These are phyloP conservation scores for Fragaria iinumae DNA, from an alignment of 306 rosid species.

Conservation along the genomic window DNA sequence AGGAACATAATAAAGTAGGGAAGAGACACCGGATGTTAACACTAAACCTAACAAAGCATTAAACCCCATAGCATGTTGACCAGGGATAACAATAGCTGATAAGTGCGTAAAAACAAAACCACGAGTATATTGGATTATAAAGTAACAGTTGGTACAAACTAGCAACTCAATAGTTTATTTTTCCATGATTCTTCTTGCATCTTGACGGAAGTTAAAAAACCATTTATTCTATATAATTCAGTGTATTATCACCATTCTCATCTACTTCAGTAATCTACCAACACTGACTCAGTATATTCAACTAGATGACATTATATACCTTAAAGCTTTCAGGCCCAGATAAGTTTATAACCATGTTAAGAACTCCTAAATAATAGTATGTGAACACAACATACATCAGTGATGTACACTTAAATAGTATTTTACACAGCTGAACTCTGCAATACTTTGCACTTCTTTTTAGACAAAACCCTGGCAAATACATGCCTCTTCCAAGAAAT, in stretches of 20 bases:
- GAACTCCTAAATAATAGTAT: neutral
- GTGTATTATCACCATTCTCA: neutral
- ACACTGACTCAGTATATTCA: neutral
- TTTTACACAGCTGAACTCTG: neutral
- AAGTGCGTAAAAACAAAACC: neutral
- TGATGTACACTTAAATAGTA: neutral
- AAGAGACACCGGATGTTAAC: neutral
- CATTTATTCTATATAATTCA: neutral
- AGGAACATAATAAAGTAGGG: neutral
- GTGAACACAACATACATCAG: neutral
- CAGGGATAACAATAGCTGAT: neutral
- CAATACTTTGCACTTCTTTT: neutral
- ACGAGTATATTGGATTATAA: neutral
- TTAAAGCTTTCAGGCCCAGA: neutral
- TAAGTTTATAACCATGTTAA: neutral
- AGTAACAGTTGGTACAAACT: neutral
- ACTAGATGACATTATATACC: neutral
- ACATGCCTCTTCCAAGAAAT: neutral
- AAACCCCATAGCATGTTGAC: neutral
- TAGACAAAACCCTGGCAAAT: neutral
- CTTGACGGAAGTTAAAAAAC: neutral
- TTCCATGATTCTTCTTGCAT: neutral
- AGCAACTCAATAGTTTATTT: neutral
- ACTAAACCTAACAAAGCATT: neutral
- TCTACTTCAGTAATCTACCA: conserved; percentile 1